phyloP scores from a whole-genome alignment of 75 land plant species.

The Chamaecyparis obtusa region DNA sequence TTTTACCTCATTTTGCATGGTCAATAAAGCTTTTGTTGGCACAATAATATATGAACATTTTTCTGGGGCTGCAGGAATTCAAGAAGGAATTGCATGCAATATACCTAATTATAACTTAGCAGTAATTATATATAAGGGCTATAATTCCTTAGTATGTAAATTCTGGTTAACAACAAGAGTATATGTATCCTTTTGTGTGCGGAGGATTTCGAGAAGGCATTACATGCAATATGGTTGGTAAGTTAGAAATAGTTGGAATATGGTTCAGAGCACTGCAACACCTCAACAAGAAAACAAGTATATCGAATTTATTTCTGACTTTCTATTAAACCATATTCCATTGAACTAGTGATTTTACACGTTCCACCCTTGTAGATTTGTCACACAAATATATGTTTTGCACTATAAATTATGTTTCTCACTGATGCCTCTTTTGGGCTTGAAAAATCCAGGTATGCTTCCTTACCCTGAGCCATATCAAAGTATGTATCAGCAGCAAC shows the following conservation, averaged over 20 bases:
- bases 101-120: too few relatives aligned
- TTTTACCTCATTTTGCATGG: too few relatives aligned
- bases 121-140: too few relatives aligned
- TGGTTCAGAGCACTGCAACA: neutral
- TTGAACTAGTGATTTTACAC: neutral
- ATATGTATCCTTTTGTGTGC: neutral
- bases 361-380: neutral
- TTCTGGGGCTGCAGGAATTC: too few relatives aligned
- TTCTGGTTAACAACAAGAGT: neutral
- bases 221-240: neutral
- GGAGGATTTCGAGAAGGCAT: neutral
- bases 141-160: too few relatives aligned
- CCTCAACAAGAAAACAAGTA: too few relatives aligned
- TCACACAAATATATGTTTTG: neutral
- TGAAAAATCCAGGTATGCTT: constrained; percentile 65
- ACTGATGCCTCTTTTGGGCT: neutral
- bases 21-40: too few relatives aligned
- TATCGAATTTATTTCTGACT: neutral
- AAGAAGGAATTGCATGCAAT: too few relatives aligned
- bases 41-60: too few relatives aligned
- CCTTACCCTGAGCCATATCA: constrained; percentile 97
- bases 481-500: constrained; percentile 80
- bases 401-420: neutral
- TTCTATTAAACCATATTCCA: neutral
- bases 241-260: neutral